Evolutionary conservation across 129 eudicot species (phyloP), one percentile per base, ranked within the genome.

Genomic region (Flaveria brownii): DNA sequence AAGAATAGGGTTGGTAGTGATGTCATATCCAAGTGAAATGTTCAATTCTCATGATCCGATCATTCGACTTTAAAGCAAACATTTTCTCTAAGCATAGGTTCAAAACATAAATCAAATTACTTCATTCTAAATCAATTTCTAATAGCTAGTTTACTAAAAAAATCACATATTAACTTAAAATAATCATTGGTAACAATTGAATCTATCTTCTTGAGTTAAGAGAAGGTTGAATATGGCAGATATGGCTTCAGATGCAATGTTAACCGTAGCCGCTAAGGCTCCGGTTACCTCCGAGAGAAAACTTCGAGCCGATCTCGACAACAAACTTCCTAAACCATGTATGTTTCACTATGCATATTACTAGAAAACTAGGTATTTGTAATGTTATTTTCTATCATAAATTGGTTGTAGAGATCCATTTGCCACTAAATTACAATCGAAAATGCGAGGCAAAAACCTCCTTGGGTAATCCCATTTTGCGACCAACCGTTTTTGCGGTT

Each of bases 291-390:
- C 72, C 14, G 78, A 82, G 73, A 63, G 91, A 61, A 78, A 57
- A 82, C 72, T 84, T 49, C 76, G 76, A 2, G 20, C 77, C 0
- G 91, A 87, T 62, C 86, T 87, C 9, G 88, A 87, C 51, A 65
- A 79, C 55, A 81, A 72, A 36, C 84, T 87, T 57, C 88, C 88
- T 26, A 87, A 84, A 41, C 86, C 91, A 20, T 87, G 91, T 87
- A 82, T 2, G 79, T 72, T 45, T 22, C 64, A 50, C 45, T n/a
- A 56, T 26, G 18, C 13, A 1, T 11, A 45, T 7, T 45, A 45
- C 49, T 45, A 45, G 49, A 45, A 45, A 33, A 33, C 39, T 33
- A 33, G 6, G 49, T 45, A 45, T 45, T 45, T 45, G 12, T 45
- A 14, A 45, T 1, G 2, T 5, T 42, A 6, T 11, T 14, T 6